Percentiles rank a stretch among this genome's conserved stretches.
Evolutionary conservation across 345 rosid species (phyloP).

Genomic region (Pistacia integerrima): DNA sequence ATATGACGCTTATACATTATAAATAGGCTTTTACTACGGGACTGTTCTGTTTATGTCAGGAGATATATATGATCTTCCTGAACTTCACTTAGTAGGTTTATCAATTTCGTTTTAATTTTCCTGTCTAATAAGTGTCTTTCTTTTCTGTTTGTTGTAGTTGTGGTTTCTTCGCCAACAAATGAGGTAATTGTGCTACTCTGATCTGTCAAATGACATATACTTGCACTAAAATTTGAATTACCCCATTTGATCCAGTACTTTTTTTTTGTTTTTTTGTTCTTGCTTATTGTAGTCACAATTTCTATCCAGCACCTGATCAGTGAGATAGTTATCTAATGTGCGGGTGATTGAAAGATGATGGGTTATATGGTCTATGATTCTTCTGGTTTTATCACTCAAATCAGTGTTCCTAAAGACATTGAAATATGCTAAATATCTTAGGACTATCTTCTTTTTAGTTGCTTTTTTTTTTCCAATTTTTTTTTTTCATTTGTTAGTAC

Average conservation of each 20-base stretch:
- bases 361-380: constrained; percentile 1
- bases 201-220: neutral
- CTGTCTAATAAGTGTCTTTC: constrained; percentile 24
- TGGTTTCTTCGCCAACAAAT: constrained; percentile 38
- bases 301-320: neutral
- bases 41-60: neutral
- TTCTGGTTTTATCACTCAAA: neutral
- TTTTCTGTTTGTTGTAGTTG: constrained; percentile 49
- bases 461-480: neutral
- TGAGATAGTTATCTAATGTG: neutral
- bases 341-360: neutral
- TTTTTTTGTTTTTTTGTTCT: too few relatives aligned
- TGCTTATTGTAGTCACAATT: neutral
- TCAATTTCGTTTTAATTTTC: neutral
- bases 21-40: neutral
- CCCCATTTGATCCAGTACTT: neutral
- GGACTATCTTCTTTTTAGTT: neutral
- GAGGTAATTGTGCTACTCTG: constrained; percentile 46
- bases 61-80: neutral
- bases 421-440: neutral
- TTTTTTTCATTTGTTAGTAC: neutral
- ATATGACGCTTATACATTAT: neutral
- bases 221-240: neutral
- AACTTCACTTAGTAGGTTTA: neutral
- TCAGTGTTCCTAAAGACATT: neutral